These are phyloP conservation scores for Microsporum ferrugineum DNA, from an alignment of 2,329 filamentous ascomycete genomes.

Conservation along the genomic window DNA sequence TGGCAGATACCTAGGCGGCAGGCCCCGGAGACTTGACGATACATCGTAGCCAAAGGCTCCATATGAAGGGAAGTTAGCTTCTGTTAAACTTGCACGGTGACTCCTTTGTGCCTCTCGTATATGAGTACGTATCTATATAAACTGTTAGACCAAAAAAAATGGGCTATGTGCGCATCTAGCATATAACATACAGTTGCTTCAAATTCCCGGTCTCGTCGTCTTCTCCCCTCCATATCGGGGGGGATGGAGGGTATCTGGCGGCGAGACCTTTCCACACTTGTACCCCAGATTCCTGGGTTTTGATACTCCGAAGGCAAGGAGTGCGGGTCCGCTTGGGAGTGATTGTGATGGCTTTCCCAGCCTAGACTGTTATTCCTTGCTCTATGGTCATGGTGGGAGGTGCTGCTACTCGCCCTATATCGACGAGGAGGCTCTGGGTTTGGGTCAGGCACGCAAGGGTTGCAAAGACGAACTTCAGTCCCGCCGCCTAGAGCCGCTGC, in stretches of 20 bases:
- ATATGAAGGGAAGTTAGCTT: slow-evolving; percentile 12
- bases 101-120: slow-evolving; percentile 6
- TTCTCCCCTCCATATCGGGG: slow-evolving; percentile 11
- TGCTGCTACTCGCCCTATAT: slow-evolving; percentile 15
- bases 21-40: slow-evolving; percentile 6
- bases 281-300: neutral
- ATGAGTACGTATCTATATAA: slow-evolving; percentile 11
- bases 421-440: slow-evolving; percentile 45
- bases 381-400: neutral
- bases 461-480: slow-evolving; percentile 58
- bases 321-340: neutral
- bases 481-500: slow-evolving; percentile 49
- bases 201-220: slow-evolving; percentile 12
- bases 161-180: neutral
- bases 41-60: slow-evolving; percentile 12
- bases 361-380: neutral
- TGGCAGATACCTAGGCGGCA: slow-evolving; percentile 11
- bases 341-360: neutral
- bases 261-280: slow-evolving; percentile 12
- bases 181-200: slow-evolving; percentile 13
- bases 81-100: slow-evolving; percentile 2
- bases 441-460: slow-evolving; percentile 61
- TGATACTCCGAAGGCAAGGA: neutral
- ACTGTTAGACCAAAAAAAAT: neutral
- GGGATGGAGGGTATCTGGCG: slow-evolving; percentile 13